Base-by-base conservation (phyloP, 2,329 filamentous ascomycete species). In the Pseudophaeomoniella oleicola region DNA sequence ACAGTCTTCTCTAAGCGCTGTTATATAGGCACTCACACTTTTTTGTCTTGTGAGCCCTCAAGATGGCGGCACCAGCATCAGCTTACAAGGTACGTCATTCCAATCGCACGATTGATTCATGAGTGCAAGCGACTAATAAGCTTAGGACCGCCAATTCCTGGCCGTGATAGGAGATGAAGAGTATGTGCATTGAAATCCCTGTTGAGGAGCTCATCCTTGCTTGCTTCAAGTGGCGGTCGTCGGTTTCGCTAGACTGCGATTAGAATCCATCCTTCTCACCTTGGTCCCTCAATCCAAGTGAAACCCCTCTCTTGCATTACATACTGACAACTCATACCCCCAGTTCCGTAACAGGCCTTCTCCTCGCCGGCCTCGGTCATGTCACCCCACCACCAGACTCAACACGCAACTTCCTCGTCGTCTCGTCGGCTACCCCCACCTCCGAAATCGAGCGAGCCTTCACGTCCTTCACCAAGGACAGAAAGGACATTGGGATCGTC, bases 101-200 rank as follows among this genome's bases (percentile, higher is more conserved):
- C 12, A 32, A 13, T 14, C 30, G 32, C 6, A 27, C n/a, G n/a
- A n/a, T n/a, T n/a, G n/a, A n/a, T n/a, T n/a, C n/a, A n/a, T n/a
- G n/a, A n/a, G n/a, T n/a, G n/a, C n/a, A 27, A 27, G 22, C 22
- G n/a, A 27, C n/a, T 27, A 27, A 34, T 17, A 15, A 19, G 36
- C 19, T 39, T 37, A 86, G 64, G 86, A 96, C 63, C 75, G 90
- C 52, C 81, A 98, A 63, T 94, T 98, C 56, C 75, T 98, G 40
- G 90, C 90, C 45, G 88, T 98, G 34, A 98, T 98, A 55, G 90
- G 90, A 36, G 90, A 98, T 60, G 90, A 98, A 75, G 90, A 60
- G 59, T 61, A 52, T 48, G 42, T 38, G 16, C 30, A 16, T 16
- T n/a, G 32, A 32, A 44, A 14, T n/a, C n/a, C n/a, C n/a, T n/a